These are phyloP conservation scores for Rusavskia elegans DNA, from an alignment of 495 filamentous ascomycete species.

Conservation along the genomic window DNA sequence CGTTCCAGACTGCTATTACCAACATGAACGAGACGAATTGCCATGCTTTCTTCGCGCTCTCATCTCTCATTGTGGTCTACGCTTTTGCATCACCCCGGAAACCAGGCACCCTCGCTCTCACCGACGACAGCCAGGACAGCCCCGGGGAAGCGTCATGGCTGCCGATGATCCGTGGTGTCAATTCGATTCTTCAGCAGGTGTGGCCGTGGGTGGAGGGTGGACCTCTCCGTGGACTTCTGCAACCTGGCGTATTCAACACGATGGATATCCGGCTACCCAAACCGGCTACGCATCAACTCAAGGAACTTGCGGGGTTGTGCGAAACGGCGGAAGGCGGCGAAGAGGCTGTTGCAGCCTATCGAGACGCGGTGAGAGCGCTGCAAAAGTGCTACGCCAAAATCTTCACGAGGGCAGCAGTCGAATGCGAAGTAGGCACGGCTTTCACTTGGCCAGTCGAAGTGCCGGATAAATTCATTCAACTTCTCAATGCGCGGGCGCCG, in stretches of 20 bases:
- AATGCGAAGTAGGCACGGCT: constrained; percentile 18
- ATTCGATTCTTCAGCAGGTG: constrained; percentile 18
- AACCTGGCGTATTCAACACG: constrained; percentile 23
- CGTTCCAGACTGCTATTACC: constrained; percentile 18
- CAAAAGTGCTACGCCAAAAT: constrained; percentile 10
- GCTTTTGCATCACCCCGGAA: constrained; percentile 25
- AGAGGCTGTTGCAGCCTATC: constrained; percentile 21
- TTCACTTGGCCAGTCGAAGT: constrained; percentile 37
- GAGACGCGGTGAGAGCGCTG: constrained; percentile 19
- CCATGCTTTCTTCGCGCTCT: constrained; percentile 30
- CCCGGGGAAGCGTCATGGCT: constrained; percentile 14
- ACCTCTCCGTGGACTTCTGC: constrained; percentile 18
- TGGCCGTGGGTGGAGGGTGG: constrained; percentile 21
- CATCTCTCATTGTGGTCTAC: constrained; percentile 28
- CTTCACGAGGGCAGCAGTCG: constrained; percentile 7
- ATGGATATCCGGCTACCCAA: constrained; percentile 11
- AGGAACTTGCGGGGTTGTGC: constrained; percentile 21
- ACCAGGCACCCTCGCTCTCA: constrained; percentile 20
- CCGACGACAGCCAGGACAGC: constrained; percentile 19
- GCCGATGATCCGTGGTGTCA: constrained; percentile 25
- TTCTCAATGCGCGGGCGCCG: constrained; percentile 32
- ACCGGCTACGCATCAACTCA: constrained; percentile 23
- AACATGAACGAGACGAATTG: constrained; percentile 22
- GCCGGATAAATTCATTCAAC: constrained; percentile 31
- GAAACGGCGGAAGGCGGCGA: constrained; percentile 17